Base-by-base conservation (phyloP, 2,329 filamentous ascomycete genomes). In the Cucurbitaria berberidis region DNA sequence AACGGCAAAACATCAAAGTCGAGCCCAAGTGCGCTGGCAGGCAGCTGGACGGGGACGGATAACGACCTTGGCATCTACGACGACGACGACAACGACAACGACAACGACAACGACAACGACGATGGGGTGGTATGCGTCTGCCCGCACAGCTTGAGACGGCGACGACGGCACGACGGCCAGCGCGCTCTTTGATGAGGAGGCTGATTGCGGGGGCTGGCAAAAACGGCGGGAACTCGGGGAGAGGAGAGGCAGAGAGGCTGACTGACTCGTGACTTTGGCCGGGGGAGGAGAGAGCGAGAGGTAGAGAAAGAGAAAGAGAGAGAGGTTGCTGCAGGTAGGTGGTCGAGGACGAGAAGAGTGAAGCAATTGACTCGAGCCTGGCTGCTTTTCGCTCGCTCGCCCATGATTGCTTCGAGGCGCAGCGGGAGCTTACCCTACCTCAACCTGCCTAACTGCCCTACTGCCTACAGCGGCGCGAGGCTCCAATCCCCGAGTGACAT, bases 1-100 rank as follows among this genome's bases (percentile, higher is more conserved):
- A 68, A 73, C 73, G 66, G 59, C 58, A 48, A n/a, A 60, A 59
- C 63, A 62, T 58, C n/a, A 53, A 49, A 47, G 52, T 56, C 56
- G 60, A 62, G 59, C n/a, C n/a, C n/a, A 59, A 63, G 52, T 61
- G 61, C 58, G 60, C 59, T 60, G 52, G 61, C 56, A 53, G 56
- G n/a, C n/a, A n/a, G n/a, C n/a, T n/a, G n/a, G n/a, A n/a, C n/a
- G n/a, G n/a, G n/a, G n/a, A n/a, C n/a, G n/a, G n/a, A n/a, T n/a
- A n/a, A n/a, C n/a, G n/a, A n/a, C n/a, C n/a, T n/a, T n/a, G n/a
- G n/a, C n/a, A n/a, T n/a, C n/a, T n/a, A n/a, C n/a, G n/a, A n/a
- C n/a, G n/a, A n/a, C n/a, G n/a, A n/a, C n/a, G n/a, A n/a, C n/a
- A n/a, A n/a, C n/a, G n/a, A n/a, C n/a, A n/a, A n/a, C n/a, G n/a